phyloP scores from a whole-genome alignment of 2,329 filamentous ascomycete genomes.

The Talaromyces sp. region DNA sequence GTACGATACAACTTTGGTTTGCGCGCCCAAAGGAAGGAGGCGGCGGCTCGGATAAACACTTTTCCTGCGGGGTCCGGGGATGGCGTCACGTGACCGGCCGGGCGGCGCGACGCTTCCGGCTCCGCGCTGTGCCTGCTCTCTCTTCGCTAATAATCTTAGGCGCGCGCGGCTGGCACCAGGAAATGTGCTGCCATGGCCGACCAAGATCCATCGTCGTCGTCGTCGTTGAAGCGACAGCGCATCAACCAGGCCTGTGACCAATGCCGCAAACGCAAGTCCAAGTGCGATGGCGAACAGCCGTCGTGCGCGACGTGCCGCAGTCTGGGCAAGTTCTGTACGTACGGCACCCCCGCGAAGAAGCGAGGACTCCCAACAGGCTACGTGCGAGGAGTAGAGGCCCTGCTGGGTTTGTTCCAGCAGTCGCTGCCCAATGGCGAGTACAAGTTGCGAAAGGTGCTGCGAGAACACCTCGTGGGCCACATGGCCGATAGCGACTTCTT shows the following conservation, averaged over 20 bases:
- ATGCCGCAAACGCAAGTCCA: constrained; percentile 62
- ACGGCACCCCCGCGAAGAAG: constrained; percentile 68
- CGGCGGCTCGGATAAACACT: neutral
- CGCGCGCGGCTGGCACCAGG: constrained; percentile 12
- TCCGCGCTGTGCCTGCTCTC: neutral
- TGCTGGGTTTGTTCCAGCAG: constrained; percentile 43
- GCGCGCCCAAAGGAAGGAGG: neutral
- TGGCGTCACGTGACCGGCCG: neutral
- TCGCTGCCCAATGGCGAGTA: constrained; percentile 9
- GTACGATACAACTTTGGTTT: neutral
- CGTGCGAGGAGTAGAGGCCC: constrained; percentile 65
- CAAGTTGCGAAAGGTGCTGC: constrained; percentile 37
- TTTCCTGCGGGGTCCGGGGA: neutral
- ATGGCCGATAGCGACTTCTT: constrained; percentile 39
- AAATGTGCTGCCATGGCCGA: constrained; percentile 23
- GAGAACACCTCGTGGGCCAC: constrained; percentile 54
- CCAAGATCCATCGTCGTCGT: neutral
- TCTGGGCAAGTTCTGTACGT: constrained; percentile 61
- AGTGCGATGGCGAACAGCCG: constrained; percentile 65
- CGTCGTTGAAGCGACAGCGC: constrained; percentile 50
- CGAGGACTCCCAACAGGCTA: constrained; percentile 75
- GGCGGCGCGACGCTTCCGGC: neutral
- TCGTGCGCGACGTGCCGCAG: constrained; percentile 61
- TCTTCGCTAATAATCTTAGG: neutral
- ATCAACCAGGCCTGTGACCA: constrained; percentile 66